Evolutionary conservation across 257 asterid species (phyloP).

Genomic region (Salvia splendens): DNA sequence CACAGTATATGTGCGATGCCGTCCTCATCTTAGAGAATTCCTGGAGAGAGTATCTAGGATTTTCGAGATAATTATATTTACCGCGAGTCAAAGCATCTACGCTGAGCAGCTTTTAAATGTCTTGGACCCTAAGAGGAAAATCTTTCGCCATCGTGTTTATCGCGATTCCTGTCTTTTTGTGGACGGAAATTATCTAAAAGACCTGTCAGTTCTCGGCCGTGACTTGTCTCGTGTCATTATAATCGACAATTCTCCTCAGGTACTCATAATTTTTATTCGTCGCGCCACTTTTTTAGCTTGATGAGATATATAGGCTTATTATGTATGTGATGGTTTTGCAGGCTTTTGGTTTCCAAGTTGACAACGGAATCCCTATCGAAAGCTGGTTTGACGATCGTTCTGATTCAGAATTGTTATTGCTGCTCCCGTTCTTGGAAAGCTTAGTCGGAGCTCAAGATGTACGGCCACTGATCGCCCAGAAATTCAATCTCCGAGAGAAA

Average conservation of each 20-base stretch:
- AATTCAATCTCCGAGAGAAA: conserved; percentile 70
- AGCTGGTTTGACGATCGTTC: conserved; percentile 92
- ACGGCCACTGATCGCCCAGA: conserved; percentile 72
- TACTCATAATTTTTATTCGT: conserved; percentile 12
- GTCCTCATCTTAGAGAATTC: conserved; percentile 83
- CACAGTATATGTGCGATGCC: conserved; percentile 79
- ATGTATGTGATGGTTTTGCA: conserved; percentile 28
- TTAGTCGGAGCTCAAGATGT: conserved; percentile 80
- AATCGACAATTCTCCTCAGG: conserved; percentile 98
- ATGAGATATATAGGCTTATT: too few relatives aligned
- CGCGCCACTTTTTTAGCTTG: too few relatives aligned
- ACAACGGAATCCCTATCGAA: conserved; percentile 94
- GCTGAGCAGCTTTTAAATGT: conserved; percentile 90
- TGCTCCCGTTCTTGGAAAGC: conserved; percentile 88
- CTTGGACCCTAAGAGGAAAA: conserved; percentile 85
- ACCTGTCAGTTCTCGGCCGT: conserved; percentile 96
- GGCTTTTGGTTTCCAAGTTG: conserved; percentile 99
- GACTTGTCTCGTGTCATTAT: conserved; percentile 83
- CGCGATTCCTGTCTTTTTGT: conserved; percentile 91
- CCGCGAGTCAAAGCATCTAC: conserved; percentile 98
- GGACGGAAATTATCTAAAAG: conserved; percentile 94
- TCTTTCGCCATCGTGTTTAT: conserved; percentile 91
- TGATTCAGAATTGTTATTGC: conserved; percentile 62
- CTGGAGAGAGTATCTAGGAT: conserved; percentile 71
- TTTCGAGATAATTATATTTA: conserved; percentile 88